Base-by-base conservation (phyloP, 345 rosid species). In the Rhizophora apiculata region DNA sequence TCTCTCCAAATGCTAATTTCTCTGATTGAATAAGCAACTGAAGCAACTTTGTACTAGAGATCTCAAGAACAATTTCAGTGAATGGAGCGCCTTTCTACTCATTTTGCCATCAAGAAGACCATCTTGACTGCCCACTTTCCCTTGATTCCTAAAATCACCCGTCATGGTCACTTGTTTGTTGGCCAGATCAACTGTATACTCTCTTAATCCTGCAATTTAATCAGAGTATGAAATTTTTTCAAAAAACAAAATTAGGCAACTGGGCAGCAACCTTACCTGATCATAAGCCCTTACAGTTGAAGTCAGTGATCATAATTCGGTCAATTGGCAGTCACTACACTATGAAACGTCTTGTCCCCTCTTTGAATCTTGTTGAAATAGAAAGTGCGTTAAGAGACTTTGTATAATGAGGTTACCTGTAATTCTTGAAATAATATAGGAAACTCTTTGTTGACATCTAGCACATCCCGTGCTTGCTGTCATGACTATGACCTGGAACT, bases 401-500 rank as follows among this genome's bases (percentile, higher is more conserved):
- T 29, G 55, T 20, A 37, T 15, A 68, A 20, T 78, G 8, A 57
- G 49, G 5, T 43, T 11, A 84, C 92, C 88, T 1, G 73, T 53
- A 70, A 85, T 73, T 72, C 79, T 84, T 6, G 88, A 76, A 27
- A 74, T 43, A 54, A 82, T 3, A 24, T 48, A 65, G 8, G 80
- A 61, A 68, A 82, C 85, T 63, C 78, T 74, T 49, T 39, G 54
- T 43, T 65, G 77, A 21, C 92, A 85, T 24, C 52, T 34, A 60
- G 65, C 68, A 43, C 89, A 87, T 20, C 85, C 79, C 82, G 78
- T 54, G 77, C 81, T 81, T 69, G 83, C 88, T 10, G 72, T 70
- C 80, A 87, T 66, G 66, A 79, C 89, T 60, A 87, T 75, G 9
- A 74, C 82, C 84, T 85, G 88, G 76, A 81, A 78, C 89, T 85